Evolutionary conservation across 2,329 filamentous ascomycete species (phyloP), one percentile per base, ranked within the genome.

Genomic region (Penicillium sp.): DNA sequence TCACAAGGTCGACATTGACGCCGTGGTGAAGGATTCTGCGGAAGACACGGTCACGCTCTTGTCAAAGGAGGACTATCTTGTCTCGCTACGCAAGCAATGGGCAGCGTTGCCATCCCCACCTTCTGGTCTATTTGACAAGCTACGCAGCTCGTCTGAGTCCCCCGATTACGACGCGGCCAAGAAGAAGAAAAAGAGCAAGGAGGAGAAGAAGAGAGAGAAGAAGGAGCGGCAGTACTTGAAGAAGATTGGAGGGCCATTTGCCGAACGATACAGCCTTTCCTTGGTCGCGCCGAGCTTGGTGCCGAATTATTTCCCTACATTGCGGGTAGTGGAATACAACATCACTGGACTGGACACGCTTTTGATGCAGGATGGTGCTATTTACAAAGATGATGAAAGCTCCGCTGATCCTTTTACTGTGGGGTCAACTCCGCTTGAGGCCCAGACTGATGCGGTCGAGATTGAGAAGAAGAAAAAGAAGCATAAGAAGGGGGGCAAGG

Each of bases 301-400:
- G 8, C 95, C 94, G 6, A 97, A 95, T 72, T 96, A 92, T 76
- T 95, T 93, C 66, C 95, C 94, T 0, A 93, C 91, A 0, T 78
- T 97, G 35, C 87, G 93, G n/a, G 84, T 99, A n/a, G 82, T 94
- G 65, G 92, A 97, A 71, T 99, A 98, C 81, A 98, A 99, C 74
- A 92, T 92, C 57, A 91, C 83, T 0, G 92, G 92, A 0, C 75
- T 97, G 3, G 89, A 92, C 65, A 71, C 86, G 55, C 68, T 75
- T 0, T 71, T 78, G 1, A 76, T 81, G 1, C 74, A 71, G 68
- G 68, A 65, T 10, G 68, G 72, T n/a, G 55, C 64, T 7, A n/a
- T 8, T 13, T 10, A 22, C n/a, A 11, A 33, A 22, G 37, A 53
- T 22, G 35, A 42, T 1, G 11, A 2, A 1, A 57, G 35, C 14